Evolutionary conservation across 768 basidiomycete genomes (phyloP), one percentile per base, ranked within the genome.

Genomic region (Glaciozyma martinii): DNA sequence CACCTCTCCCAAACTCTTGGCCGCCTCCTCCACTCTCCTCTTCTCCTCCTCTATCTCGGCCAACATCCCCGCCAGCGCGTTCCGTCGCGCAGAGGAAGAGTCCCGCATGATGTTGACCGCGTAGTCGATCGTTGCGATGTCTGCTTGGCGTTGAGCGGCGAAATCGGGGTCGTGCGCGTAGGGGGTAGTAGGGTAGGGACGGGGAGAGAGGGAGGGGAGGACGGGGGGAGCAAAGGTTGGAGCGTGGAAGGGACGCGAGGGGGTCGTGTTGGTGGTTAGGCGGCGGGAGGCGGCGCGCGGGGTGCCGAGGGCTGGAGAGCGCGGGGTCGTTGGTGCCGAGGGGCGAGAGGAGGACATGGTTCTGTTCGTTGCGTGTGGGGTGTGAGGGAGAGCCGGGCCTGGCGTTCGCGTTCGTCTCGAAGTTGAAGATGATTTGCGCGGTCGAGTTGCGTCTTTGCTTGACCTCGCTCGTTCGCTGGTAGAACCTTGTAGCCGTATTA

Each of bases 161-260:
- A 70, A 61, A 7, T 64, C 62, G 27, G 47, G 37, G 60, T 70
- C 68, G 6, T 58, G 43, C 19, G 68, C 68, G 49, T 66, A 70
- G 18, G 62, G 60, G 15, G 4, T 16, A 1, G 43, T 12, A 0
- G 68, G 65, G 65, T 64, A 70, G 10, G 54, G 21, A 47, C 61
- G 61, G 10, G 46, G 29, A 53, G 57, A 56, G 23, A 70, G 47
- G 12, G 59, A 57, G 0, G 62, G 37, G 15, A 70, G 47, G 10
- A 65, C 33, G 3, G 65, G 62, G 47, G 43, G 46, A 2, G 43
- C 30, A 33, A 56, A 42, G 33, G 37, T 9, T 7, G 37, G 37
- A 25, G 23, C n/a, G n/a, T n/a, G 23, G 23, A 16, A 16, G 8
- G 27, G 27, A 16, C 50, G 50, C 23, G 50, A 52, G 15, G 50